These are phyloP conservation scores for Paramecium octaurelia DNA, from an alignment of 73 alveolate genomes.

Conservation along the genomic window DNA sequence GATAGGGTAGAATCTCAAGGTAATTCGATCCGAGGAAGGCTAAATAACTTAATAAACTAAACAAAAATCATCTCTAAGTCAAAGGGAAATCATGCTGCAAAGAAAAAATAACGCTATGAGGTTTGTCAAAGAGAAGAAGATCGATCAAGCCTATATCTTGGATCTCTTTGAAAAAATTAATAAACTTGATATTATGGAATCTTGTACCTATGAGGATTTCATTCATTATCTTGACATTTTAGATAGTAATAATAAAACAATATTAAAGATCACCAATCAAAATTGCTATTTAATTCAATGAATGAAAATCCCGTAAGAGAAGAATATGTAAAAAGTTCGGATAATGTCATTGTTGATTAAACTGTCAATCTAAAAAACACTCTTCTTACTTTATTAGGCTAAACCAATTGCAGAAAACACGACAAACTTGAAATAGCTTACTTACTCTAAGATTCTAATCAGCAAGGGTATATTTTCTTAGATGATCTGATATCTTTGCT, in stretches of 20 bases:
- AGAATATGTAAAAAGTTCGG: not conserved
- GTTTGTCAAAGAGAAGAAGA: not conserved
- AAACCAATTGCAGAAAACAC: not conserved
- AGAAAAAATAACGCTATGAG: not conserved
- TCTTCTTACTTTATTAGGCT: not conserved
- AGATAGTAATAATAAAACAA: not conserved
- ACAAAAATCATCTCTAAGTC: not conserved
- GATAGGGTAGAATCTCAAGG: not conserved
- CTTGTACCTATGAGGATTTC: not conserved
- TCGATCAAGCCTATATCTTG: not conserved
- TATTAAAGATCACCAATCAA: not conserved
- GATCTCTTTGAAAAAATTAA: not conserved
- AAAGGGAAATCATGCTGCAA: not conserved
- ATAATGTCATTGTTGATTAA: not conserved
- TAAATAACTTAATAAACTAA: not conserved
- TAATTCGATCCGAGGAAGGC: not conserved
- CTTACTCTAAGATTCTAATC: not conserved
- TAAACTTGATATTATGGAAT: not conserved
- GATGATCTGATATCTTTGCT: not conserved
- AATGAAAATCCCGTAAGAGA: slow-evolving; percentile 12
- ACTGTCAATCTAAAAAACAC: not conserved
- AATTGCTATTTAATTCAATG: not conserved
- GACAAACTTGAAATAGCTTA: slow-evolving; percentile 23
- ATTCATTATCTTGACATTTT: not conserved
- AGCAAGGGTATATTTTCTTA: not conserved